A percentile compares a stretch with the other conserved stretches of the same genome.
Conservation (phyloP, 2,329 filamentous ascomycete species). For the Colletotrichum sp. region DNA sequence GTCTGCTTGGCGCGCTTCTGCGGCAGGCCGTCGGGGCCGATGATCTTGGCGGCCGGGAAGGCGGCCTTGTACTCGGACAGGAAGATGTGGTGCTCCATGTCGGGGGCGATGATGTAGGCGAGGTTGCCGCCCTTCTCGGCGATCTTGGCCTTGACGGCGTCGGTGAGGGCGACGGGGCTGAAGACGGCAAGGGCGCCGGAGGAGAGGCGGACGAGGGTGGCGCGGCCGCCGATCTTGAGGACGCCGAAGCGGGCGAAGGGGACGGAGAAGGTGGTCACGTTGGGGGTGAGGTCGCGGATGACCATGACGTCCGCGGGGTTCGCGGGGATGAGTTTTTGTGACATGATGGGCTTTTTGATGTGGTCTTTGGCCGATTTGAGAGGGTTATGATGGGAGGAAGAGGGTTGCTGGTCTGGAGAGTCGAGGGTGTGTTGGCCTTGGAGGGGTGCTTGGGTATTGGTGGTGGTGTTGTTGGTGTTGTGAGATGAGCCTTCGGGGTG, state of each 20-base stretch:
- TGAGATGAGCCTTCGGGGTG: background rate
- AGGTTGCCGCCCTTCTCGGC: conserved; percentile 71
- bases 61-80: conserved; percentile 82
- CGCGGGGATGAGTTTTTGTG: conserved; percentile 66
- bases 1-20: conserved; percentile 76
- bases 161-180: conserved; percentile 87
- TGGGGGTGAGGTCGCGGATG: conserved; percentile 82
- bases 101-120: conserved; percentile 84
- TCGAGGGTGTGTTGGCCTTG: conserved; percentile 13
- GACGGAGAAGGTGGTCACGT: conserved; percentile 78
- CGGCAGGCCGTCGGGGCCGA: conserved; percentile 82
- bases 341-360: conserved; percentile 49
- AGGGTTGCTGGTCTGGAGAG: conserved; percentile 6
- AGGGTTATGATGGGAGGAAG: background rate
- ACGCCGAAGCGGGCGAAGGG: conserved; percentile 84
- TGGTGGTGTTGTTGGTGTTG: background rate
- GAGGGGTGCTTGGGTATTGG: background rate
- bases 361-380: background rate
- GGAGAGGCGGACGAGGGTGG: conserved; percentile 73
- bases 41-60: conserved; percentile 79
- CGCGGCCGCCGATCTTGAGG: conserved; percentile 85
- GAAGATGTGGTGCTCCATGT: conserved; percentile 96
- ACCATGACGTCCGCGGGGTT: conserved; percentile 88
- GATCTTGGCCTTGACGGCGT: conserved; percentile 70
- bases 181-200: conserved; percentile 85